phyloP scores from a whole-genome alignment of 2,329 filamentous ascomycete genomes.

The Colletotrichum camelliae region DNA sequence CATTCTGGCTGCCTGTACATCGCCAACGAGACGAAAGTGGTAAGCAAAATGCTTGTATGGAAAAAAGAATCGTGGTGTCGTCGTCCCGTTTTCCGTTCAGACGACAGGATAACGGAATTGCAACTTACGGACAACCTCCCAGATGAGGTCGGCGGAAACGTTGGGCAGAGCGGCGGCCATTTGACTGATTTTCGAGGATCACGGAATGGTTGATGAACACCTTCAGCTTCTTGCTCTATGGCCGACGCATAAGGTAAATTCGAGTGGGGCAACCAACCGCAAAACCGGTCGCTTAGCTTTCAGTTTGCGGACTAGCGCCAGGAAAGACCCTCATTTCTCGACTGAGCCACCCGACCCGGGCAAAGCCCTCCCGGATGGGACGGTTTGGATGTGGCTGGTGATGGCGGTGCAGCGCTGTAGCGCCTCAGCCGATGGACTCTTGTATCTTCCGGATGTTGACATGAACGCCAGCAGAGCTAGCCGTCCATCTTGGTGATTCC shows the following conservation, averaged over 20 bases:
- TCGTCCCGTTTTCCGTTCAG: neutral
- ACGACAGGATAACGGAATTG: neutral
- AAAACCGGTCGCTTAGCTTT: slow-evolving; percentile 33
- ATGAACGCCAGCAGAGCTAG: no score
- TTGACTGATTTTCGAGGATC: slow-evolving; percentile 49
- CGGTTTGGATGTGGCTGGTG: slow-evolving; percentile 9
- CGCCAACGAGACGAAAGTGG: neutral
- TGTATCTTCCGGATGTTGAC: neutral
- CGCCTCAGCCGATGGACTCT: no score
- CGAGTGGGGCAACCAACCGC: slow-evolving; percentile 32
- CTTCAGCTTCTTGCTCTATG: slow-evolving; percentile 14
- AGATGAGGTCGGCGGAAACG: slow-evolving; percentile 90
- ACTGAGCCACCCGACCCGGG: slow-evolving; percentile 3
- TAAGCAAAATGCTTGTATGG: neutral
- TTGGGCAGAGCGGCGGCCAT: slow-evolving; percentile 68
- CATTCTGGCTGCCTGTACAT: slow-evolving; percentile 78
- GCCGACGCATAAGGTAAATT: slow-evolving; percentile 27
- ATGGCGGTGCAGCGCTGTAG: neutral
- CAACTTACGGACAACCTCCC: slow-evolving; percentile 91
- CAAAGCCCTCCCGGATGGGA: slow-evolving; percentile 13
- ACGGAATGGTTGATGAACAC: slow-evolving; percentile 26
- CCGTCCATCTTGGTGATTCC: neutral
- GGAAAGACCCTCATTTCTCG: neutral
- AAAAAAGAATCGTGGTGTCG: neutral
- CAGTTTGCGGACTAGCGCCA: slow-evolving; percentile 14